Conservation (phyloP, 2,329 filamentous ascomycete genomes). For the Ascomycota sp. region DNA sequence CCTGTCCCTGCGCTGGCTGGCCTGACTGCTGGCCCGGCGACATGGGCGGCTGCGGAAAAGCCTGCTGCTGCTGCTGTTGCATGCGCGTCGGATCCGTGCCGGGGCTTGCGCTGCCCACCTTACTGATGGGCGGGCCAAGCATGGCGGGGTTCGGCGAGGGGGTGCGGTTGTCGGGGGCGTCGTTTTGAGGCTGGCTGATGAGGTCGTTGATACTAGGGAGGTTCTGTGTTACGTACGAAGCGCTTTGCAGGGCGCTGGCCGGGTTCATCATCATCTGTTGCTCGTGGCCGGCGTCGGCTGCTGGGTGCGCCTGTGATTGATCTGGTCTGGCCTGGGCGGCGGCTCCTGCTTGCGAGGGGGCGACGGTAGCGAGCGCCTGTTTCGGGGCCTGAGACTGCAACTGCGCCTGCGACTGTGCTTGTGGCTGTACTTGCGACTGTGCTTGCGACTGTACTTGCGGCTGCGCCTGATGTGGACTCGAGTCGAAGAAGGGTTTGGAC, state of each 20-base stretch:
- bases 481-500: conserved; percentile 24
- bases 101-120: conserved; percentile 15
- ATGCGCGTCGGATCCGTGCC: conserved; percentile 14
- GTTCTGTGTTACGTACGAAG: conserved; percentile 30
- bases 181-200: conserved; percentile 37
- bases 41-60: conserved; percentile 9
- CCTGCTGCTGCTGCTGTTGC: conserved; percentile 17
- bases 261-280: conserved; percentile 6
- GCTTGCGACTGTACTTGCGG: conserved; percentile 6
- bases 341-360: conserved; percentile 1
- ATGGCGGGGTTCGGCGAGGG: conserved; percentile 9
- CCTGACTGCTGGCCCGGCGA: conserved; percentile 6
- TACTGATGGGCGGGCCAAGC: conserved; percentile 7
- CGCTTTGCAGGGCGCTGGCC: conserved; percentile 8
- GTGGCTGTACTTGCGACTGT: conserved; percentile 3
- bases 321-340: conserved; percentile 2
- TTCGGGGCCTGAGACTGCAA: too few species aligned
- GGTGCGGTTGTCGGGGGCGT: conserved; percentile 10
- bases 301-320: conserved; percentile 5
- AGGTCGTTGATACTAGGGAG: conserved; percentile 67
- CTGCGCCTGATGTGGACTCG: conserved; percentile 8
- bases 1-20: conserved; percentile 7
- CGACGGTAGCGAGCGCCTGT: too few species aligned
- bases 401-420: too few species aligned
- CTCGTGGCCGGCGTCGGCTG: conserved; percentile 6